Evolutionary conservation across 768 basidiomycete genomes (phyloP).

Genomic region (Serendipita indica): DNA sequence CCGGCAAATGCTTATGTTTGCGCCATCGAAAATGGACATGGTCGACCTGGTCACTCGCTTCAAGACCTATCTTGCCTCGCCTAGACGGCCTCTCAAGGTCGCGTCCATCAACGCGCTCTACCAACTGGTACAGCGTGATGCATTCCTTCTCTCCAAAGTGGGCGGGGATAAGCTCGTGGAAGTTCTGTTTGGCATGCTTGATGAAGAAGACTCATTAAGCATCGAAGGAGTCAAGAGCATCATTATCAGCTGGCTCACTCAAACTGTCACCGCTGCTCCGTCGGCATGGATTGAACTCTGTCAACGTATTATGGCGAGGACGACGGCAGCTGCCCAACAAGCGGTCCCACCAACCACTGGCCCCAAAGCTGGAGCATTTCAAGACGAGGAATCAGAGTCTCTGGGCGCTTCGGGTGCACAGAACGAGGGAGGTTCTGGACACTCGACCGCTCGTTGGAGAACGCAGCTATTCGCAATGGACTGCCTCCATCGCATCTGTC

Average conservation of each 20-base stretch:
- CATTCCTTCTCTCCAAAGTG: constrained; percentile 74
- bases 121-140: constrained; percentile 93
- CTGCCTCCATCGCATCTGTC: constrained; percentile 81
- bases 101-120: constrained; percentile 94
- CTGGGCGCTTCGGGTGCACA: constrained; percentile 44
- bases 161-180: constrained; percentile 91
- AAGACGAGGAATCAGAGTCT: constrained; percentile 91
- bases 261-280: constrained; percentile 84
- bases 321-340: constrained; percentile 62
- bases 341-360: constrained; percentile 40
- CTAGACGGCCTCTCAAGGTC: constrained; percentile 71
- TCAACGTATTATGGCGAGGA: constrained; percentile 91
- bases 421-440: constrained; percentile 24
- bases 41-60: constrained; percentile 68
- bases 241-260: constrained; percentile 85
- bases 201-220: constrained; percentile 62
- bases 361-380: constrained; percentile 32
- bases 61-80: constrained; percentile 62
- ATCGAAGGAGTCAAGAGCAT: constrained; percentile 89
- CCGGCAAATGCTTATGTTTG: constrained; percentile 95
- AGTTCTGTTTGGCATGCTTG: constrained; percentile 86
- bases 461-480: constrained; percentile 90
- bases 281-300: constrained; percentile 98
- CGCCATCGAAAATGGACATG: constrained; percentile 67
- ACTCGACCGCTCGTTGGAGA: constrained; percentile 74